Percentiles rank a stretch among this genome's conserved stretches.
These are phyloP conservation scores for Vitis hybrid DNA, from an alignment of 177 flowering plant genomes.

Conservation along the genomic window DNA sequence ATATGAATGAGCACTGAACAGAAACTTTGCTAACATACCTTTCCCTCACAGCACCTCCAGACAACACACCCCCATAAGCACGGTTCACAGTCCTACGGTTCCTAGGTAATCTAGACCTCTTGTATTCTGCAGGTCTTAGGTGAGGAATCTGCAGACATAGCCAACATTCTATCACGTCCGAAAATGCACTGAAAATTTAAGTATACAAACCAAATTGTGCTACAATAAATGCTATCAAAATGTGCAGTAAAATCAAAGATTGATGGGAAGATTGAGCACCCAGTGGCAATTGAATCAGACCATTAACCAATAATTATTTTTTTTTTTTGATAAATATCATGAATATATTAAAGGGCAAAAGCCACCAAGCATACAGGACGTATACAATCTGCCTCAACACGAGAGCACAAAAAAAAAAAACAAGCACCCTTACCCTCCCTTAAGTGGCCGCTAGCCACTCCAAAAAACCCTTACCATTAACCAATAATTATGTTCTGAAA, in stretches of 20 bases:
- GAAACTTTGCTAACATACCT: constrained; percentile 35
- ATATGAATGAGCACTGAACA: not conserved
- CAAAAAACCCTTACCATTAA: no score
- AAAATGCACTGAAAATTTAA: not conserved
- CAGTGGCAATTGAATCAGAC: no score
- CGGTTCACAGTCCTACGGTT: constrained; percentile 79
- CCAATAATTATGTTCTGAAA: no score
- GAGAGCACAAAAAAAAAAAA: no score
- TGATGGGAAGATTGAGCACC: no score
- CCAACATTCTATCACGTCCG: not conserved
- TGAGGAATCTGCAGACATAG: constrained; percentile 63
- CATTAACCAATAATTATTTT: no score
- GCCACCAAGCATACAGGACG: no score
- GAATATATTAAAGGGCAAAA: no score
- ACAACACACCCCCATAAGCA: constrained; percentile 81
- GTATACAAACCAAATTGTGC: not conserved
- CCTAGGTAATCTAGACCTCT: constrained; percentile 72
- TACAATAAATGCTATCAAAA: not conserved
- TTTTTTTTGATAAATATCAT: no score
- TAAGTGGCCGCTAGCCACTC: no score
- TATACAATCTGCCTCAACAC: no score
- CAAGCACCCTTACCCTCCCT: no score
- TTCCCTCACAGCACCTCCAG: constrained; percentile 78
- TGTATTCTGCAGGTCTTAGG: constrained; percentile 78
- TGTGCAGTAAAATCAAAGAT: not conserved